These are phyloP conservation scores for Podospora comata DNA, from an alignment of 495 filamentous ascomycete genomes.

Conservation along the genomic window DNA sequence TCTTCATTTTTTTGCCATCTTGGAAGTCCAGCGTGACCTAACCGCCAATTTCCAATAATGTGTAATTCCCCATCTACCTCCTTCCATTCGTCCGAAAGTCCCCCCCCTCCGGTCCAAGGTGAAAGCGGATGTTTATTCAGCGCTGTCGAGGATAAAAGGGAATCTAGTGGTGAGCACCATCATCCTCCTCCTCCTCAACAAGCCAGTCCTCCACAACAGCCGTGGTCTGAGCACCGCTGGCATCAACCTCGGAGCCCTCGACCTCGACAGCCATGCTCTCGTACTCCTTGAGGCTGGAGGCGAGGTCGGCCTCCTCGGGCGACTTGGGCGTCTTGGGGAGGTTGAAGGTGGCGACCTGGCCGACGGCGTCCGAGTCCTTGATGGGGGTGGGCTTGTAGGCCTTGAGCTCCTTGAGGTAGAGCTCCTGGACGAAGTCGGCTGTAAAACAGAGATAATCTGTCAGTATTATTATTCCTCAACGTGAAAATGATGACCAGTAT, in stretches of 20 bases:
- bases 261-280: conserved; percentile 90
- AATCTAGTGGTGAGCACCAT: conserved; percentile 38
- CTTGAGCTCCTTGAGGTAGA: conserved; percentile 93
- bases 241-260: conserved; percentile 68
- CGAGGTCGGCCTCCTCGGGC: conserved; percentile 89
- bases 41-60: neutral
- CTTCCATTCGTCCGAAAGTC: neutral
- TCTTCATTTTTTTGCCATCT: too few relatives aligned
- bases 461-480: neutral
- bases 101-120: neutral
- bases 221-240: conserved; percentile 30
- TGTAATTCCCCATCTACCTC: neutral
- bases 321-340: conserved; percentile 74
- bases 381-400: conserved; percentile 81
- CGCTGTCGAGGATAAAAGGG: neutral
- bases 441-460: neutral
- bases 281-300: conserved; percentile 86
- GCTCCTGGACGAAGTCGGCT: conserved; percentile 95
- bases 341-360: conserved; percentile 85
- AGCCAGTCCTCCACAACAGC: conserved; percentile 49
- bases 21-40: too few relatives aligned
- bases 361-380: conserved; percentile 83
- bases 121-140: neutral
- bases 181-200: conserved; percentile 48
- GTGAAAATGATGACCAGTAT: too few relatives aligned